A percentile compares a stretch with the other conserved stretches of the same genome.
Evolutionary conservation across 2,329 filamentous ascomycete species (phyloP).

Genomic region (Pseudocercospora crystallina): DNA sequence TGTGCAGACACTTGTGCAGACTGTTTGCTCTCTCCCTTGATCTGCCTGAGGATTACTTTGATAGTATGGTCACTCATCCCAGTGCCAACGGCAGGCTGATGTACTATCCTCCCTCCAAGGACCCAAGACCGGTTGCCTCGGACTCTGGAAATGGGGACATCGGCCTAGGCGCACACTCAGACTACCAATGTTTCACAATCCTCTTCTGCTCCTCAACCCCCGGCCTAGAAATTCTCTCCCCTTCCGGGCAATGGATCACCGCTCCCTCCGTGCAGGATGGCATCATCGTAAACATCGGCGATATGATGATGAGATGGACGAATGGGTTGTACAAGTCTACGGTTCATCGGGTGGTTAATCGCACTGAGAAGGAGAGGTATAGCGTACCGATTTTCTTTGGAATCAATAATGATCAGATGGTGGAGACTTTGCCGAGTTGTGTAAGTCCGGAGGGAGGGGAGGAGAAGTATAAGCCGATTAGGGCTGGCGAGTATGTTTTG

Average conservation of each 20-base stretch:
- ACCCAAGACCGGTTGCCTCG: not conserved
- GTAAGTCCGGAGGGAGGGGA: constrained; percentile 34
- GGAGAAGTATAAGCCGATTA: constrained; percentile 35
- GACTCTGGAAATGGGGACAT: constrained; percentile 20
- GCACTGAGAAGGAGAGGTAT: constrained; percentile 39
- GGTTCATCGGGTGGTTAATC: constrained; percentile 48
- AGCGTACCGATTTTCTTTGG: constrained; percentile 51
- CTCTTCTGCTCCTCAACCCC: constrained; percentile 21
- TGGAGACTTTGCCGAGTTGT: constrained; percentile 38
- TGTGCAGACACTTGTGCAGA: constrained; percentile 38
- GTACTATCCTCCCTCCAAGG: constrained; percentile 34
- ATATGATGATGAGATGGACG: constrained; percentile 52
- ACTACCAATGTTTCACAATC: constrained; percentile 29
- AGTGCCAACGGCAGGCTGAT: constrained; percentile 38
- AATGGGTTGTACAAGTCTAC: constrained; percentile 48
- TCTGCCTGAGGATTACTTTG: constrained; percentile 38
- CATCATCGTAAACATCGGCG: constrained; percentile 52
- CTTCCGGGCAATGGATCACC: constrained; percentile 43
- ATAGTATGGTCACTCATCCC: constrained; percentile 37
- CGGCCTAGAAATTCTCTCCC: constrained; percentile 29
- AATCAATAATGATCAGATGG: constrained; percentile 6
- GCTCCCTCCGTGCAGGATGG: constrained; percentile 45
- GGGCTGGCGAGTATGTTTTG: constrained; percentile 40
- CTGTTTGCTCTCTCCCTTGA: constrained; percentile 38
- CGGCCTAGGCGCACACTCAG: constrained; percentile 36